These are phyloP conservation scores for Colletotrichum sublineola DNA, from an alignment of 2,329 filamentous ascomycete species.

Conservation along the genomic window DNA sequence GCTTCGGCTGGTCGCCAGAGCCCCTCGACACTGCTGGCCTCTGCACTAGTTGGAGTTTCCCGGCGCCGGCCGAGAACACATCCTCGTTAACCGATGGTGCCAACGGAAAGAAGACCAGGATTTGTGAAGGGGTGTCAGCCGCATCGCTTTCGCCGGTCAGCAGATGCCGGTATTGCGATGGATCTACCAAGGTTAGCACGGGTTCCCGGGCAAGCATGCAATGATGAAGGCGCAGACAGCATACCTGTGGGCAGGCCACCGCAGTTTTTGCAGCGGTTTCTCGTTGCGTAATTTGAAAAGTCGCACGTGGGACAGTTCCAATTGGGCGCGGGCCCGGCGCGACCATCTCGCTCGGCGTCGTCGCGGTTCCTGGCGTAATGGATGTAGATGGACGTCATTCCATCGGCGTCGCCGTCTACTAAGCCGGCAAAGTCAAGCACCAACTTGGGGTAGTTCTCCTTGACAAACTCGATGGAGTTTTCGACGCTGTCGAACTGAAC, in stretches of 20 bases:
- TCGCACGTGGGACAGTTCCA: slow-evolving; percentile 54
- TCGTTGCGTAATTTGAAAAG: slow-evolving; percentile 56
- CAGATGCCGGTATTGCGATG: slow-evolving; percentile 45
- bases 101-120: slow-evolving; percentile 80
- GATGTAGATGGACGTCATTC: slow-evolving; percentile 54
- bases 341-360: slow-evolving; percentile 48
- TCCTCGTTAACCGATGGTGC: slow-evolving; percentile 79
- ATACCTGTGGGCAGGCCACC: slow-evolving; percentile 43
- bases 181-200: slow-evolving; percentile 28
- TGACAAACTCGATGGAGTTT: slow-evolving; percentile 57
- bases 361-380: slow-evolving; percentile 58
- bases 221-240: neutral
- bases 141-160: slow-evolving; percentile 65
- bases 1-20: slow-evolving; percentile 63
- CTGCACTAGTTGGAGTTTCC: slow-evolving; percentile 75
- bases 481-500: slow-evolving; percentile 57
- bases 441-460: slow-evolving; percentile 58
- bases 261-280: slow-evolving; percentile 56
- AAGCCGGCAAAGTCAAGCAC: slow-evolving; percentile 52
- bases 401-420: slow-evolving; percentile 56
- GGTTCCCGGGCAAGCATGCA: neutral
- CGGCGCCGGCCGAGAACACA: slow-evolving; percentile 78
- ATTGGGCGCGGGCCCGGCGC: slow-evolving; percentile 44
- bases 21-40: slow-evolving; percentile 64
- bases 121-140: slow-evolving; percentile 75